Conservation (phyloP, 306 rosid species). For the Sindora glabra region DNA sequence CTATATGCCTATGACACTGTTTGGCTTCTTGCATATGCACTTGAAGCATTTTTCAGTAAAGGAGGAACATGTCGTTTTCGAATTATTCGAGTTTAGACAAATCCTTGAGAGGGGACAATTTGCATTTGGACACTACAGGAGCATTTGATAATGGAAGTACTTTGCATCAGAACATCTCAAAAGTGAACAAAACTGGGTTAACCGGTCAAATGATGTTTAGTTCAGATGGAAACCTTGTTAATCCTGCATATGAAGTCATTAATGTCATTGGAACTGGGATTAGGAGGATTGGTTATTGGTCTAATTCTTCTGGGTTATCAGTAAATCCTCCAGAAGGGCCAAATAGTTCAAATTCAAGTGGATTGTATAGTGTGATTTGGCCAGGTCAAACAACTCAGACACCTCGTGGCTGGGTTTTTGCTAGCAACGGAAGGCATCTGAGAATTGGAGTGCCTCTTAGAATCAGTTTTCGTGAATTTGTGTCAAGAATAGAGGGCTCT, state of each 20-base stretch:
- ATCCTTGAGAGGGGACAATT: constrained; percentile 13
- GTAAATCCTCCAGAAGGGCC: constrained; percentile 47
- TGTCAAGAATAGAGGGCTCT: constrained; percentile 31
- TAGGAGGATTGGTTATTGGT: constrained; percentile 56
- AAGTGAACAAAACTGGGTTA: constrained; percentile 49
- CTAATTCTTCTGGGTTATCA: constrained; percentile 79
- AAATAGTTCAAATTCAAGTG: constrained; percentile 25
- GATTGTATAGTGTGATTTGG: constrained; percentile 42
- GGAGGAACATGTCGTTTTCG: constrained; percentile 49
- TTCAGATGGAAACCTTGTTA: constrained; percentile 29
- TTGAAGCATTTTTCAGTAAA: constrained; percentile 41
- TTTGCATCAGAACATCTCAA: constrained; percentile 28
- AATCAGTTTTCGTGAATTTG: constrained; percentile 46
- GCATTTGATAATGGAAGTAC: constrained; percentile 42
- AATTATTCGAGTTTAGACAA: constrained; percentile 38
- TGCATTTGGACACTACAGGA: constrained; percentile 41
- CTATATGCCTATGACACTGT: constrained; percentile 76
- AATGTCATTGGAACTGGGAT: constrained; percentile 62
- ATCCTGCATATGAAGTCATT: constrained; percentile 59
- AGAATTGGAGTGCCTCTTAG: constrained; percentile 56
- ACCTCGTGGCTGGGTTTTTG: constrained; percentile 80
- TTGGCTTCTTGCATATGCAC: constrained; percentile 62
- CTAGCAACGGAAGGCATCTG: constrained; percentile 54
- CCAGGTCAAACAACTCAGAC: constrained; percentile 53
- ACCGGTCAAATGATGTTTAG: constrained; percentile 46